Conservation (phyloP, 148 eudicot genomes). For the Vaccinium corymbosum region DNA sequence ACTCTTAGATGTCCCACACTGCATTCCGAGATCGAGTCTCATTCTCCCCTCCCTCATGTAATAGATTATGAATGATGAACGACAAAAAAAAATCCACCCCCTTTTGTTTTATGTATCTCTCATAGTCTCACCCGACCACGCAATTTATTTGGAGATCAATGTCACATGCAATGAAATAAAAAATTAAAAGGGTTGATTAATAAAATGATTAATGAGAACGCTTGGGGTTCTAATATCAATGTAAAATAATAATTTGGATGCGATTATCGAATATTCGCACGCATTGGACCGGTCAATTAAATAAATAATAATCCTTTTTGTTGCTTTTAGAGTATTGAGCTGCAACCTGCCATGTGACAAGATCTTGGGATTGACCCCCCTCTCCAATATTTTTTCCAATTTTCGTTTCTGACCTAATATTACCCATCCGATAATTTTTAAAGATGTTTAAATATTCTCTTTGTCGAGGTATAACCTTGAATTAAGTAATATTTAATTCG, state of each 20-base stretch:
- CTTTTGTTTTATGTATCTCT: neutral
- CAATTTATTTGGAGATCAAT: constrained; percentile 20
- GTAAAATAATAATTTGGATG: constrained; percentile 25
- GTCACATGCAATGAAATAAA: constrained; percentile 31
- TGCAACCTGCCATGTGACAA: constrained; percentile 33
- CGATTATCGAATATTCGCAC: constrained; percentile 51
- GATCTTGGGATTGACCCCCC: constrained; percentile 41
- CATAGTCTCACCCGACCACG: neutral
- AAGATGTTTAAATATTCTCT: neutral
- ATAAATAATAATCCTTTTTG: neutral
- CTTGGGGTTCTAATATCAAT: neutral
- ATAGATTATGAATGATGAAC: too few species aligned
- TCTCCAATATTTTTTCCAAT: constrained; percentile 11
- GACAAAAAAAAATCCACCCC: too few species aligned
- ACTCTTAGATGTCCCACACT: too few species aligned
- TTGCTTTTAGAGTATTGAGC: constrained; percentile 18
- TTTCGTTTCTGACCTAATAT: constrained; percentile 16
- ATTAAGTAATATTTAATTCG: neutral
- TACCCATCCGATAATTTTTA: constrained; percentile 3
- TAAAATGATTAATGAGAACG: constrained; percentile 27
- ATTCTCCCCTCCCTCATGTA: too few species aligned
- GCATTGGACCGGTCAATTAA: constrained; percentile 17
- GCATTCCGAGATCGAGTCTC: too few species aligned
- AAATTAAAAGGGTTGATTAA: constrained; percentile 21
- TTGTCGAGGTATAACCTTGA: neutral